Conservation (phyloP, 2,329 filamentous ascomycete genomes). For the Simplicillium sp. region DNA sequence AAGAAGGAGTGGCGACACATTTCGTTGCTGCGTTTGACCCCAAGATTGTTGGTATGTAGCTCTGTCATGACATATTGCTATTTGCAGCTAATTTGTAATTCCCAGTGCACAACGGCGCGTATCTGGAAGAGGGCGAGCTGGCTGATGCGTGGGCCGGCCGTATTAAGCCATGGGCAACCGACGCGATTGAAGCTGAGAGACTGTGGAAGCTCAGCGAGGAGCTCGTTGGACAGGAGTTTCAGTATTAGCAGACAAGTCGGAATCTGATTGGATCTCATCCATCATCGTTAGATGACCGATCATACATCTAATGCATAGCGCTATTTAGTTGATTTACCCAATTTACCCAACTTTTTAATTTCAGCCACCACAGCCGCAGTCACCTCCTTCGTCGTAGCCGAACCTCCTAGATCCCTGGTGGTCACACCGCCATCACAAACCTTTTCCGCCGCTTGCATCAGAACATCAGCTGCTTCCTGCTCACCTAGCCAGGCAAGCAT, state of each 20-base stretch:
- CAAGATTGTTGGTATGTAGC: neutral
- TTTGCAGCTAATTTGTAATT: constrained; percentile 3
- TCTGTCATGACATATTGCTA: neutral
- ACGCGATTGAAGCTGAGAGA: constrained; percentile 17
- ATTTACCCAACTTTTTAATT: constrained; percentile 11
- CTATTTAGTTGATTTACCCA: constrained; percentile 7
- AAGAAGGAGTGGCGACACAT: constrained; percentile 14
- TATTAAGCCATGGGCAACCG: constrained; percentile 8
- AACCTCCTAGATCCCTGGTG: constrained; percentile 44
- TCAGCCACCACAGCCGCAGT: constrained; percentile 21
- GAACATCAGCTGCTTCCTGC: constrained; percentile 33
- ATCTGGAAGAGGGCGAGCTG: constrained; percentile 15
- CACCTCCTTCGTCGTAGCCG: constrained; percentile 23
- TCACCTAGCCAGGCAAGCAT: constrained; percentile 50
- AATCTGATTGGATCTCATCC: no score
- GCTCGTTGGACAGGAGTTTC: constrained; percentile 24
- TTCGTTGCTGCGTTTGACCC: constrained; percentile 17
- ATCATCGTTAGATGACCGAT: no score
- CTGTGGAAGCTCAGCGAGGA: constrained; percentile 27
- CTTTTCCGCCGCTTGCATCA: constrained; percentile 42
- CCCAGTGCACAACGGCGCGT: constrained; percentile 8
- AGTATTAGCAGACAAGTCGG: neutral
- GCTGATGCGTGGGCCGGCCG: constrained; percentile 7
- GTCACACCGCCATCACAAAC: constrained; percentile 42
- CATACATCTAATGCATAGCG: no score